Percentiles rank a stretch among this genome's conserved stretches.
These are phyloP conservation scores for Lasiodiplodia theobromae DNA, from an alignment of 2,329 filamentous ascomycete genomes.

Conservation along the genomic window DNA sequence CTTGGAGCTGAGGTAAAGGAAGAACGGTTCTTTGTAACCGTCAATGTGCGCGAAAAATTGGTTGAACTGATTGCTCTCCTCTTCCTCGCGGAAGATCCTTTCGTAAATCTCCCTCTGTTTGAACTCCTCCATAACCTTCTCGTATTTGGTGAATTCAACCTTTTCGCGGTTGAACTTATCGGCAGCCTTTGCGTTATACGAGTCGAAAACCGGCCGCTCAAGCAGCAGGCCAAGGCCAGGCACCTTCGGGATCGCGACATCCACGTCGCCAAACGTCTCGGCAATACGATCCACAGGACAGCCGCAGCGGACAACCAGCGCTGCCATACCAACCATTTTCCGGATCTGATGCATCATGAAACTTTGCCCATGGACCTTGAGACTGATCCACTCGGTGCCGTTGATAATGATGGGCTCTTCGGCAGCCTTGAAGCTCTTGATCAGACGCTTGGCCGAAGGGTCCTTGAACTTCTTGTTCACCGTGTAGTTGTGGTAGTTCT, in stretches of 20 bases:
- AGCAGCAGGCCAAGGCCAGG: slow-evolving; percentile 87
- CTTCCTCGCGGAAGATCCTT: slow-evolving; percentile 88
- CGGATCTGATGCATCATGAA: slow-evolving; percentile 99
- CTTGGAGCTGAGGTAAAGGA: slow-evolving; percentile 59
- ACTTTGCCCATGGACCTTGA: slow-evolving; percentile 96
- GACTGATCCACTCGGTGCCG: slow-evolving; percentile 91
- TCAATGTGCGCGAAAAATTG: slow-evolving; percentile 60
- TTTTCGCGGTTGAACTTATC: slow-evolving; percentile 68
- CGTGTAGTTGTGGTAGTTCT: slow-evolving; percentile 98
- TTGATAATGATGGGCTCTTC: slow-evolving; percentile 77
- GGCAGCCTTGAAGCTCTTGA: slow-evolving; percentile 83
- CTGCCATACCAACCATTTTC: slow-evolving; percentile 96
- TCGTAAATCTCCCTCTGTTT: slow-evolving; percentile 93
- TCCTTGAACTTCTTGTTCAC: slow-evolving; percentile 84
- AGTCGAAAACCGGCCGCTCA: slow-evolving; percentile 89
- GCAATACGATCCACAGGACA: slow-evolving; percentile 73
- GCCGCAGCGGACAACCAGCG: slow-evolving; percentile 83
- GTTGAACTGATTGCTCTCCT: slow-evolving; percentile 76
- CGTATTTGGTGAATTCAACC: slow-evolving; percentile 80
- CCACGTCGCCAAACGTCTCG: slow-evolving; percentile 73
- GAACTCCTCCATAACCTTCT: slow-evolving; percentile 82
- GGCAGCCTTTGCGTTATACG: slow-evolving; percentile 79
- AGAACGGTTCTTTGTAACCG: slow-evolving; percentile 57
- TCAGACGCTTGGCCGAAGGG: slow-evolving; percentile 84
- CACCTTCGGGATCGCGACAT: slow-evolving; percentile 91